These are phyloP conservation scores for Eucalyptus sp. DNA, from an alignment of 345 rosid genomes.

Conservation along the genomic window DNA sequence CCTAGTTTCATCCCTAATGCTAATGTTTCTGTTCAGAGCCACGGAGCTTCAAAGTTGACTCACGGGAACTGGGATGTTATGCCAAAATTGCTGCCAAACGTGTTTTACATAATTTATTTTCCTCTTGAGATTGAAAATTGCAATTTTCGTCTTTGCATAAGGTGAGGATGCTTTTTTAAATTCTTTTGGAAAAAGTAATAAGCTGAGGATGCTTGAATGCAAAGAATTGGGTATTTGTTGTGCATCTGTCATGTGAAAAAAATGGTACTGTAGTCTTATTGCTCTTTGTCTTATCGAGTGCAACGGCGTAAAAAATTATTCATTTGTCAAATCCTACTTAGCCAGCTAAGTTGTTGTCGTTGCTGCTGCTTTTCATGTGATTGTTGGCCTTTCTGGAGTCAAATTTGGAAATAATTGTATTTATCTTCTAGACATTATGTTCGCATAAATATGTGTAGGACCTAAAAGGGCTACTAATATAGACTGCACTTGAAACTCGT, in stretches of 20 bases:
- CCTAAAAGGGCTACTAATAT: neutral
- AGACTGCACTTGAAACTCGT: neutral
- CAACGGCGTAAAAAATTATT: neutral
- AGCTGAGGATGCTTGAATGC: neutral
- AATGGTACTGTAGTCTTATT: neutral
- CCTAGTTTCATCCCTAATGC: neutral
- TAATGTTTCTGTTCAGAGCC: neutral
- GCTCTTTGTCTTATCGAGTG: neutral
- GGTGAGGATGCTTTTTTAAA: neutral
- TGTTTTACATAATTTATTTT: neutral
- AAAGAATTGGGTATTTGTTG: neutral
- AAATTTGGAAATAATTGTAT: neutral
- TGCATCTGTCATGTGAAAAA: neutral
- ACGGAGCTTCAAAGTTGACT: neutral
- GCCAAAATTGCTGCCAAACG: neutral
- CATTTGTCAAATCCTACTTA: neutral
- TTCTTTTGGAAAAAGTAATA: neutral
- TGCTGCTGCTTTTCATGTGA: neutral
- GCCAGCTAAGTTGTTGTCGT: neutral
- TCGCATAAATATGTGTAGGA: neutral
- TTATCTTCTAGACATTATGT: neutral
- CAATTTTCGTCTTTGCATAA: neutral
- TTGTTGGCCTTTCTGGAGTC: neutral
- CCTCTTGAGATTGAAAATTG: neutral
- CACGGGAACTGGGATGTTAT: neutral